phyloP scores from a whole-genome alignment of 345 rosid genomes.

The Erysimum cheiranthoides region DNA sequence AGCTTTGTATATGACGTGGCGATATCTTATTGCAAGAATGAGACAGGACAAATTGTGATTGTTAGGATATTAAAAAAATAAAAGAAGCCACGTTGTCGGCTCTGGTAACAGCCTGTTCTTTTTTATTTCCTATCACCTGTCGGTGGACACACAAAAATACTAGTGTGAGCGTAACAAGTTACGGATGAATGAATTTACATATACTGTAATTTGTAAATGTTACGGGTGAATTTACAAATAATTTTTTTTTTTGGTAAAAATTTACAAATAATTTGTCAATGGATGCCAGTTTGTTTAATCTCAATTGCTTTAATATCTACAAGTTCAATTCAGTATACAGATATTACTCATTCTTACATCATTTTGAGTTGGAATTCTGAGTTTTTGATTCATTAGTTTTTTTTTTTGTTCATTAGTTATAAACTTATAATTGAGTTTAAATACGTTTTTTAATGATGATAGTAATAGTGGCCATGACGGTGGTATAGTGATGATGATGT shows the following conservation, averaged over 20 bases:
- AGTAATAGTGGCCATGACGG: neutral
- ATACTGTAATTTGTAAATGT: neutral
- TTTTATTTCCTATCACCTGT: slow-evolving; percentile 16
- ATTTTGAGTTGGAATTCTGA: neutral
- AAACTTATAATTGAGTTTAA: too few species aligned
- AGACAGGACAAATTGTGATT: slow-evolving; percentile 33
- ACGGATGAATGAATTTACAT: slow-evolving; percentile 8
- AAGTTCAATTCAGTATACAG: neutral
- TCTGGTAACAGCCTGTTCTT: slow-evolving; percentile 40
- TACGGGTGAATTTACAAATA: too few species aligned
- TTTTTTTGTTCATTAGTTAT: too few species aligned
- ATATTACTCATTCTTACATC: neutral
- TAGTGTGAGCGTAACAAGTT: neutral
- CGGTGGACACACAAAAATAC: slow-evolving; percentile 23
- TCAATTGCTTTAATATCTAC: neutral
- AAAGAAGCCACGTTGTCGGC: slow-evolving; percentile 34
- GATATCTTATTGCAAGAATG: slow-evolving; percentile 10
- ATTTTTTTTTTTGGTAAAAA: too few species aligned
- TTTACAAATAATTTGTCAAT: too few species aligned
- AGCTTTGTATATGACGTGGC: slow-evolving; percentile 34
- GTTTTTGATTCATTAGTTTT: too few species aligned
- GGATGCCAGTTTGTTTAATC: neutral
- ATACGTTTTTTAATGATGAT: too few species aligned
- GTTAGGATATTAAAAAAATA: neutral
- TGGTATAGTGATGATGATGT: neutral